phyloP scores from a whole-genome alignment of 78 protist species.

The Ministeria vibrans region DNA sequence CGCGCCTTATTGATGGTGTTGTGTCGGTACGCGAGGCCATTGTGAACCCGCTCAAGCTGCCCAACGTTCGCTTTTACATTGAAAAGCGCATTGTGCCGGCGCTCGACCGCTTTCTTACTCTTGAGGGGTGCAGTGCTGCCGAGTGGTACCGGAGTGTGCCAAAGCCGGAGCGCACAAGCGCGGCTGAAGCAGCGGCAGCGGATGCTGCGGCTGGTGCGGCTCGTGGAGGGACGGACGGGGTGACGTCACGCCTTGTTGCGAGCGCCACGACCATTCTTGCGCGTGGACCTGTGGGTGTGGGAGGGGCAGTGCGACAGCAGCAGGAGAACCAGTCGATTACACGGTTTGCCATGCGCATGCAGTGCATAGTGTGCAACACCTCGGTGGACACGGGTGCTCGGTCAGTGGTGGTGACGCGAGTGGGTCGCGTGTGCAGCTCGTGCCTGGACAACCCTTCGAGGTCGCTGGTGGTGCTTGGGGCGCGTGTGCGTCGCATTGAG shows the following conservation, averaged over 20 bases:
- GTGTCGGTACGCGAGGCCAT: constrained; percentile 46
- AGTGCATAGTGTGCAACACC: not conserved
- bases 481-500: not conserved
- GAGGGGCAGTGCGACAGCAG: no score
- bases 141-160: no score
- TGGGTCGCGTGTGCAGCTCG: not conserved
- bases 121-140: not conserved
- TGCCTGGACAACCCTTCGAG: not conserved
- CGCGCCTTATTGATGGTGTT: constrained; percentile 65
- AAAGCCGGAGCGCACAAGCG: not conserved
- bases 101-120: not conserved
- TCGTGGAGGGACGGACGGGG: not conserved
- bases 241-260: not conserved
- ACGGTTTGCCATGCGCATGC: no score
- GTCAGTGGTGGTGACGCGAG: not conserved
- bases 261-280: no score
- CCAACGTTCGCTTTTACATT: constrained; percentile 63
- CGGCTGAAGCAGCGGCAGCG: not conserved
- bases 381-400: not conserved
- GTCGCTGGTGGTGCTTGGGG: not conserved
- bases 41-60: not conserved
- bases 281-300: no score
- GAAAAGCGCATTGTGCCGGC: constrained; percentile 78
- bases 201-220: not conserved
- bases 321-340: no score